Base-by-base conservation (phyloP, 2,329 filamentous ascomycete species). In the Fusarium subtropicale region DNA sequence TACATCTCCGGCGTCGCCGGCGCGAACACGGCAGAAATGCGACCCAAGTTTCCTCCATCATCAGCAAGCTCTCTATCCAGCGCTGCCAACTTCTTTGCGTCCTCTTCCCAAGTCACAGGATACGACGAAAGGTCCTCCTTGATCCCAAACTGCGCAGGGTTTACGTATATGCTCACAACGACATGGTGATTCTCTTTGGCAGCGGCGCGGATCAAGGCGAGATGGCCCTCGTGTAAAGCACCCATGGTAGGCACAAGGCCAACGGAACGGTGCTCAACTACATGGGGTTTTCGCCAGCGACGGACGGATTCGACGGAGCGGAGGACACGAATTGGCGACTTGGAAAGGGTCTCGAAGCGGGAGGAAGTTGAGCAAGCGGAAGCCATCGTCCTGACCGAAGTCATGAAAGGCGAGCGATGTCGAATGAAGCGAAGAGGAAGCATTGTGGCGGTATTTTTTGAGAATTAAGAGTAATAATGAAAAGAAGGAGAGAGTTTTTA, bases 201-300 rank as follows among this genome's bases (percentile, higher is more conserved):
- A 5, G 96, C 96, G 72, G 90, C 87, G 62, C 93, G 91, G 75
- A 97, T 91, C 24, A 99, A 87, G 5, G 92, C 92, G 53, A 97
- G 81, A 81, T 99, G 96, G 41, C 96, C 96, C 57, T 90, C 87
- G 80, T 99, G 96, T n/a, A 99, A 86, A 51, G 96, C 96, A 67
- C 96, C 96, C 96, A 99, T 98, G 33, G 96, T 99, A 2, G 96
- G 96, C 36, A 99, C 94, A 30, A 99, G 88, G 62, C 92, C 93
- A 60, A 99, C 90, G 45, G 90, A 90, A 60, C 91, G 88, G 73
- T 91, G 87, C 75, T 89, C 85, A 63, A 89, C 81, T 36, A 89
- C 81, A 64, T 94, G 88, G 41, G 89, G 86, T 24, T 83, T 85
- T 36, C 93, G 89, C 84, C 91, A 91, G 73, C 85, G 80, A 39